Percentiles rank a stretch among this genome's conserved stretches.
These are phyloP conservation scores for Dichotomopilus funicola DNA, from an alignment of 2,329 filamentous ascomycete species.

Conservation along the genomic window DNA sequence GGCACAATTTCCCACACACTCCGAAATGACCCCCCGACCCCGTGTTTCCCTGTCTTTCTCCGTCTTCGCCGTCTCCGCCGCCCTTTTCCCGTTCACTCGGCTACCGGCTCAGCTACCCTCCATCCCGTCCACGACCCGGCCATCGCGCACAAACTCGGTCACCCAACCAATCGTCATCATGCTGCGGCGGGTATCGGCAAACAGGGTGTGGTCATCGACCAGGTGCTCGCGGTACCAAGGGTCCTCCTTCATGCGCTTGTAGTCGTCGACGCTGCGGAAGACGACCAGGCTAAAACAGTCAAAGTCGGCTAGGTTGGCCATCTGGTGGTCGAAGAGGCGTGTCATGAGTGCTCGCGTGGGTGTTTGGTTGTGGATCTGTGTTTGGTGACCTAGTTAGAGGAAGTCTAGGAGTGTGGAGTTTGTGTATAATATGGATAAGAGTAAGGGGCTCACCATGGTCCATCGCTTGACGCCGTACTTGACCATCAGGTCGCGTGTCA, in stretches of 20 bases:
- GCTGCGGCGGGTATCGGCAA: constrained; percentile 33
- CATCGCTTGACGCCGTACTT: constrained; percentile 43
- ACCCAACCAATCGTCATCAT: not conserved
- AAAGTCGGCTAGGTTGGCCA: constrained; percentile 43
- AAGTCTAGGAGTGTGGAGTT: not conserved
- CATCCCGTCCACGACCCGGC: not conserved
- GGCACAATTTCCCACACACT: too few species aligned
- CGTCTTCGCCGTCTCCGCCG: too few species aligned
- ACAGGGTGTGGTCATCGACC: constrained; percentile 40
- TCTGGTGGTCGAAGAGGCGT: constrained; percentile 38
- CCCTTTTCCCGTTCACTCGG: too few species aligned
- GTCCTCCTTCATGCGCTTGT: constrained; percentile 42
- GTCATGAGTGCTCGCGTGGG: constrained; percentile 35
- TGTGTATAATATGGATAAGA: constrained; percentile 17
- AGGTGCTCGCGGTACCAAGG: constrained; percentile 42
- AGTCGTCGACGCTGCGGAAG: constrained; percentile 39
- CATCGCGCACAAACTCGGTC: not conserved
- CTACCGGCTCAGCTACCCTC: too few species aligned
- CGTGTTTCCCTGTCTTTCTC: too few species aligned
- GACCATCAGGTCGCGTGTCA: constrained; percentile 42
- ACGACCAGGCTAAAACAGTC: constrained; percentile 45
- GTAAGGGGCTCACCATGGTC: constrained; percentile 26
- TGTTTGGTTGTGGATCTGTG: constrained; percentile 36
- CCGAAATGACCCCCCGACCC: too few species aligned
- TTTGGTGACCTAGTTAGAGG: not conserved